phyloP scores from a whole-genome alignment of 2,329 filamentous ascomycete genomes.

The Alternaria brassicicola region DNA sequence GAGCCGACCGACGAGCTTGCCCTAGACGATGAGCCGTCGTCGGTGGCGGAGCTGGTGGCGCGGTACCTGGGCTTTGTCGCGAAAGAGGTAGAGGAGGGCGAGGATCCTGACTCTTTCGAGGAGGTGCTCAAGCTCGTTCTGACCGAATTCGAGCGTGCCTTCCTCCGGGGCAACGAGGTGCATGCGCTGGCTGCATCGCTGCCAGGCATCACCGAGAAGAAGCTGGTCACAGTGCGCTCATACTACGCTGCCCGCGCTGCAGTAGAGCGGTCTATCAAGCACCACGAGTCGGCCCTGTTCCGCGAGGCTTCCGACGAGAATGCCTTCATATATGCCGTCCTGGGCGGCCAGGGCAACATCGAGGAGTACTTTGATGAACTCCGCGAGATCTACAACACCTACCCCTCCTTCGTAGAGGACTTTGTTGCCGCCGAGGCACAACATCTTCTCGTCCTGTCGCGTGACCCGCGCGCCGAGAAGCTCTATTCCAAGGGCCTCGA shows the following conservation, averaged over 20 bases:
- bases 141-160: slow-evolving; percentile 95
- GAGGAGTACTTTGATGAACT: slow-evolving; percentile 99
- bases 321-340: slow-evolving; percentile 89
- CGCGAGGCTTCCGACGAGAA: slow-evolving; percentile 83
- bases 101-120: slow-evolving; percentile 89
- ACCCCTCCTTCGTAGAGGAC: slow-evolving; percentile 87
- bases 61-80: slow-evolving; percentile 92
- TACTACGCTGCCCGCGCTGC: slow-evolving; percentile 91
- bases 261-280: slow-evolving; percentile 82
- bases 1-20: slow-evolving; percentile 95
- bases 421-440: slow-evolving; percentile 82
- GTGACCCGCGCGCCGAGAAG: slow-evolving; percentile 87
- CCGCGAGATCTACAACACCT: slow-evolving; percentile 87
- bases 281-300: slow-evolving; percentile 91
- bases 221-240: slow-evolving; percentile 83
- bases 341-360: slow-evolving; percentile 97
- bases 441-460: slow-evolving; percentile 82
- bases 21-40: slow-evolving; percentile 98
- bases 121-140: slow-evolving; percentile 91
- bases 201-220: slow-evolving; percentile 91
- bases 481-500: slow-evolving; percentile 97
- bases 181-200: slow-evolving; percentile 85
- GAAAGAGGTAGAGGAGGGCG: slow-evolving; percentile 86
- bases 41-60: slow-evolving; percentile 87
- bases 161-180: slow-evolving; percentile 93